These are phyloP conservation scores for Sarcodon aspratus DNA, from an alignment of 768 basidiomycete genomes.

Conservation along the genomic window DNA sequence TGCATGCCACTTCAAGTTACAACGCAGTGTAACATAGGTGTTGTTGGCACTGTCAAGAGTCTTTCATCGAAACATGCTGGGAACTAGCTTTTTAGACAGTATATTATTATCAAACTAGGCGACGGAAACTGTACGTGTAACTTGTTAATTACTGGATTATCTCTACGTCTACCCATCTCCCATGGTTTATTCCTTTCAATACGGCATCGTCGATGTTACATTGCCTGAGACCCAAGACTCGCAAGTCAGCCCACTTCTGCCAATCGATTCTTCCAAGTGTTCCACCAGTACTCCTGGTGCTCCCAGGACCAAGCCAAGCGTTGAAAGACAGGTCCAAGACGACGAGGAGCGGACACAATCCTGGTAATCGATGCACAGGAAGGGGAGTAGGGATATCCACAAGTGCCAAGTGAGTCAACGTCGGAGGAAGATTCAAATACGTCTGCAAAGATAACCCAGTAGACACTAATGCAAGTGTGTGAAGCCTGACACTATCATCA, in stretches of 20 bases:
- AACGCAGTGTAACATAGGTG: neutral
- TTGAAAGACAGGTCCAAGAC: constrained; percentile 65
- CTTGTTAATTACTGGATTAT: constrained; percentile 19
- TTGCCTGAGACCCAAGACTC: constrained; percentile 43
- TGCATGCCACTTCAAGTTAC: neutral
- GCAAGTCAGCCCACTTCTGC: constrained; percentile 41
- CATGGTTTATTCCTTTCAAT: constrained; percentile 37
- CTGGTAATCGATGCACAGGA: constrained; percentile 45
- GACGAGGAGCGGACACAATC: constrained; percentile 47
- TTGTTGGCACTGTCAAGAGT: too few species aligned
- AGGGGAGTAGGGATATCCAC: constrained; percentile 36
- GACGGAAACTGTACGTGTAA: too few species aligned
- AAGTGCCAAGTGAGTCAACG: constrained; percentile 52
- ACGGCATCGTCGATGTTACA: constrained; percentile 36
- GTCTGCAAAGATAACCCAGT: constrained; percentile 30
- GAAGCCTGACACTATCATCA: constrained; percentile 16
- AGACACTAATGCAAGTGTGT: constrained; percentile 40
- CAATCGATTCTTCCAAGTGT: constrained; percentile 44
- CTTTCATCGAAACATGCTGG: too few species aligned
- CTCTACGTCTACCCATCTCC: constrained; percentile 55
- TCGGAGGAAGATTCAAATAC: constrained; percentile 45
- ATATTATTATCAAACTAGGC: too few species aligned
- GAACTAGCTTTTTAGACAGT: too few species aligned
- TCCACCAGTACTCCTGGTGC: constrained; percentile 17
- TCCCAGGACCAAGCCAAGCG: constrained; percentile 22